Conservation (phyloP, 2,329 filamentous ascomycete species). For the Dothideomycetes sp. region DNA sequence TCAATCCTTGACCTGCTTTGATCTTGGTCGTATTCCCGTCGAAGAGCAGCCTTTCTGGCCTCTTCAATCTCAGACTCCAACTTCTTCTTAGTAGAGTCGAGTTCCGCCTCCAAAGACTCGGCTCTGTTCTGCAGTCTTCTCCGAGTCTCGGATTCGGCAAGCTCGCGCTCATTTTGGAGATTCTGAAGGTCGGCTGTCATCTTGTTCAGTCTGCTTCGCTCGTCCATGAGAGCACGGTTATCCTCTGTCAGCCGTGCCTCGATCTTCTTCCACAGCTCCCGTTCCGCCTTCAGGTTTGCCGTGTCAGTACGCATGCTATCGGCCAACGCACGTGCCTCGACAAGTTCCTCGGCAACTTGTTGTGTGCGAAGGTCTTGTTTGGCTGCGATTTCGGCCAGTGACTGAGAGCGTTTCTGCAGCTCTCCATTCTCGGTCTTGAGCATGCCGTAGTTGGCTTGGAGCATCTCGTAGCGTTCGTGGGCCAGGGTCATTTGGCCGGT, state of each 20-base stretch:
- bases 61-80: slow-evolving; percentile 75
- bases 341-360: slow-evolving; percentile 83
- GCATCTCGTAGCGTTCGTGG: slow-evolving; percentile 75
- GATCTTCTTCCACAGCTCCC: slow-evolving; percentile 87
- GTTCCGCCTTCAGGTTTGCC: slow-evolving; percentile 88
- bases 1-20: slow-evolving; percentile 88
- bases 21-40: slow-evolving; percentile 82
- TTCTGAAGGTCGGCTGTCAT: slow-evolving; percentile 77
- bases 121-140: slow-evolving; percentile 69
- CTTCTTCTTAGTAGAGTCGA: slow-evolving; percentile 70
- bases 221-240: slow-evolving; percentile 73
- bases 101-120: slow-evolving; percentile 68
- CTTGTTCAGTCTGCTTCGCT: slow-evolving; percentile 72
- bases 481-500: slow-evolving; percentile 74
- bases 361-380: slow-evolving; percentile 86
- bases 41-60: slow-evolving; percentile 66
- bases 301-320: slow-evolving; percentile 87
- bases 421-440: slow-evolving; percentile 77
- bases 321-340: slow-evolving; percentile 69
- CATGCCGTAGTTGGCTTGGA: slow-evolving; percentile 77
- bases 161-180: slow-evolving; percentile 82
- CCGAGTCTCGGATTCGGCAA: slow-evolving; percentile 69
- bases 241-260: slow-evolving; percentile 81
- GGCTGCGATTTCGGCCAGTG: slow-evolving; percentile 69
- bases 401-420: slow-evolving; percentile 70